Evolutionary conservation across 164 flowering plant species (phyloP).

Genomic region (Umbellularia californica): DNA sequence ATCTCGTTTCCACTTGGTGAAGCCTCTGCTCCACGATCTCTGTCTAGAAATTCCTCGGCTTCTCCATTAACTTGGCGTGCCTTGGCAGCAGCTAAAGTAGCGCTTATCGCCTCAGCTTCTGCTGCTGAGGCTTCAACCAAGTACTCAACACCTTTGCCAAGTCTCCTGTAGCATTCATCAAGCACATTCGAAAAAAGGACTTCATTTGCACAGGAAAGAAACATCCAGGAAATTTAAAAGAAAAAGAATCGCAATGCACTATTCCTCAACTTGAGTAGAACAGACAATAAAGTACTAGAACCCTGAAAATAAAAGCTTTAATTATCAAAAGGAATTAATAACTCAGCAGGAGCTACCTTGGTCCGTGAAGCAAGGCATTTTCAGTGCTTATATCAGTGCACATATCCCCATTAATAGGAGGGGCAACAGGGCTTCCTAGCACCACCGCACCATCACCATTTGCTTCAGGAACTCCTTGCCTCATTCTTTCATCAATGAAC

Average conservation of each 20-base stretch:
- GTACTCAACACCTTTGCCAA: constrained; percentile 90
- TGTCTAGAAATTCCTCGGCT: constrained; percentile 70
- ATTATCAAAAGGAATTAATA: background rate
- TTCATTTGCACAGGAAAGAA: background rate
- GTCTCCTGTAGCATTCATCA: constrained; percentile 44
- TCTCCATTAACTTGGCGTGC: constrained; percentile 94
- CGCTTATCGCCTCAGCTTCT: constrained; percentile 97
- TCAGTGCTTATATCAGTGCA: constrained; percentile 90
- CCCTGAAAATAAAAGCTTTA: background rate
- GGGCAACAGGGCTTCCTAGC: constrained; percentile 91
- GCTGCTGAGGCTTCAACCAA: constrained; percentile 98
- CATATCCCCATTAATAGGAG: constrained; percentile 92
- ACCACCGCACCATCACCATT: constrained; percentile 86
- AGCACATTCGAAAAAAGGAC: constrained; percentile 5
- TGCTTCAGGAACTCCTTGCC: constrained; percentile 37
- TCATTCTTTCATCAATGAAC: constrained; percentile 61
- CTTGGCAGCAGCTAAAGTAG: constrained; percentile 93
- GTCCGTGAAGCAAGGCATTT: constrained; percentile 77
- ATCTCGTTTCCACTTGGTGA: constrained; percentile 86
- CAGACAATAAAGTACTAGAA: background rate
- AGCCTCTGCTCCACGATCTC: constrained; percentile 93
- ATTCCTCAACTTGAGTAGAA: background rate
- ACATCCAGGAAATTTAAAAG: background rate
- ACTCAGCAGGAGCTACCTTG: constrained; percentile 43
- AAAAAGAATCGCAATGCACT: background rate